Conservation (phyloP, 768 basidiomycete species). For the Xerocomus potaroensis region DNA sequence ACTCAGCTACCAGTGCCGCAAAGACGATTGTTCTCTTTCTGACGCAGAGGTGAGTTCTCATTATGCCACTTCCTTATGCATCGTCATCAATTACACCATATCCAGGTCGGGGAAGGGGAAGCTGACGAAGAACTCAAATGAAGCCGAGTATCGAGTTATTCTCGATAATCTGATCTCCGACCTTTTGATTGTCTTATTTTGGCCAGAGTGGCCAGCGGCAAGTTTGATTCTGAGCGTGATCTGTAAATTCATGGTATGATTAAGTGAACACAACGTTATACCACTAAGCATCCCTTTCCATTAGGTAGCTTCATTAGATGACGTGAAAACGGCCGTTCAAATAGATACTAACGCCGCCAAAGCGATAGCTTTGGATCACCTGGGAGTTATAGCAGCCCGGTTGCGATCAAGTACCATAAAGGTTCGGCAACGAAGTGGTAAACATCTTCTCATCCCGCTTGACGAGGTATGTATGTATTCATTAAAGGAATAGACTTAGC, state of each 20-base stretch:
- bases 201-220: slow-evolving; percentile 98
- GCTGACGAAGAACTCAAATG: slow-evolving; percentile 84
- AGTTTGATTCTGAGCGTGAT: slow-evolving; percentile 74
- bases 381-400: slow-evolving; percentile 87
- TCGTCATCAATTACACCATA: slow-evolving; percentile 4
- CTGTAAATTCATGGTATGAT: slow-evolving; percentile 77
- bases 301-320: slow-evolving; percentile 79
- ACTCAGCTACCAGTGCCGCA: slow-evolving; percentile 81
- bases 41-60: slow-evolving; percentile 50
- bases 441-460: slow-evolving; percentile 46
- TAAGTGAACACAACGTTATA: neutral
- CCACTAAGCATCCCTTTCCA: neutral
- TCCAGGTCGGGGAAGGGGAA: slow-evolving; percentile 81
- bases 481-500: neutral
- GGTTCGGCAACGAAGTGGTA: slow-evolving; percentile 31
- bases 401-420: slow-evolving; percentile 57
- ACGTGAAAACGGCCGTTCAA: slow-evolving; percentile 61
- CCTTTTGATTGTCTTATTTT: slow-evolving; percentile 80
- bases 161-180: slow-evolving; percentile 91
- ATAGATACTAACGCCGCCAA: slow-evolving; percentile 83
- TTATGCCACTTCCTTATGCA: neutral
- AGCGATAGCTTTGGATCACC: slow-evolving; percentile 86
- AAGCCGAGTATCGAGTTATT: slow-evolving; percentile 89
- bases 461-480: slow-evolving; percentile 55
- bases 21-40: slow-evolving; percentile 79